Percentiles rank a stretch among this genome's conserved stretches.
phyloP scores from a whole-genome alignment of 2,329 filamentous ascomycete species.

The Neonectria magnoliae region DNA sequence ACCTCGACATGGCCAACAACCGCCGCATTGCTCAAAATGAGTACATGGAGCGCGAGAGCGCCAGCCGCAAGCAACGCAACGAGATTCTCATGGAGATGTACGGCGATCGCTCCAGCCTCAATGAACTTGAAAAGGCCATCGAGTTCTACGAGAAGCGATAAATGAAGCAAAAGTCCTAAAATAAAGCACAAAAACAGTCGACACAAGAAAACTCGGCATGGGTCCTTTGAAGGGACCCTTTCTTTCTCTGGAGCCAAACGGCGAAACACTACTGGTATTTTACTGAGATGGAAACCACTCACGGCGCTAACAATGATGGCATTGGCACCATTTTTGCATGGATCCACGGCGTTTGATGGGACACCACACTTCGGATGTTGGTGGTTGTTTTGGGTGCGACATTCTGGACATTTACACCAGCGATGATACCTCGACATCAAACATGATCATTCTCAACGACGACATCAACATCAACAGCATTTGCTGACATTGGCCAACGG shows the following conservation, averaged over 20 bases:
- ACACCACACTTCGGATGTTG: conserved; percentile 11
- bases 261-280: background rate
- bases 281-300: background rate
- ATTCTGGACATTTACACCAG: conserved; percentile 4
- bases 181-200: conserved; percentile 9
- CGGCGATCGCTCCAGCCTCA: conserved; percentile 59
- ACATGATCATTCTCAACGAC: background rate
- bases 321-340: conserved; percentile 12
- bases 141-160: conserved; percentile 55
- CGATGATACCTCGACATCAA: conserved; percentile 1
- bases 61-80: conserved; percentile 50
- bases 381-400: conserved; percentile 9
- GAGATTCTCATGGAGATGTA: conserved; percentile 60
- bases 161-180: conserved; percentile 13
- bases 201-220: background rate
- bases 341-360: conserved; percentile 12
- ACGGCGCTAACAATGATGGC: conserved; percentile 5
- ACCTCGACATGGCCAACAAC: conserved; percentile 42
- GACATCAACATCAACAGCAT: background rate
- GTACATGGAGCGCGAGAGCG: conserved; percentile 47
- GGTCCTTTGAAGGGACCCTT: background rate
- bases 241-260: background rate
- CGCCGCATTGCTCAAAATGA: conserved; percentile 44
- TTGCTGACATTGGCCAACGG: background rate
- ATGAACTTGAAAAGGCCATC: conserved; percentile 59